These are phyloP conservation scores for Deuterostichococcus epilithicus DNA, from an alignment of 139 green algal genomes.

Conservation along the genomic window DNA sequence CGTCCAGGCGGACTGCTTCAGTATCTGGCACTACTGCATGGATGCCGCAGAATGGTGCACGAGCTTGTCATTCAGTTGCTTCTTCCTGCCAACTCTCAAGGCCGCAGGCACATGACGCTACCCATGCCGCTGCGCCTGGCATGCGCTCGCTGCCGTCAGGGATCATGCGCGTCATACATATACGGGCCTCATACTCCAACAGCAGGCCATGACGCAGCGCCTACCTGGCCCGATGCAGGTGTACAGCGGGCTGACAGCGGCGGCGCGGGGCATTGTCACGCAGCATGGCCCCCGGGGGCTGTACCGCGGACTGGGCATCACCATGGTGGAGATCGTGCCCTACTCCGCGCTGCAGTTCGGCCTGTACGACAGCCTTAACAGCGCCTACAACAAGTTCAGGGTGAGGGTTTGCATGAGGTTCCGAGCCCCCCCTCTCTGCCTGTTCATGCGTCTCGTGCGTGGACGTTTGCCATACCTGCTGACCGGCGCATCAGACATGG, in stretches of 20 bases:
- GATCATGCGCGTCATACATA: too few relatives aligned
- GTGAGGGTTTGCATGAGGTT: background rate
- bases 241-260: conserved; percentile 71
- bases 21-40: too few relatives aligned
- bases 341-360: conserved; percentile 97
- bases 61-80: too few relatives aligned
- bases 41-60: too few relatives aligned
- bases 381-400: conserved; percentile 17
- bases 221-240: conserved; percentile 45
- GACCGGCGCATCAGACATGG: background rate
- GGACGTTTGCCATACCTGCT: background rate
- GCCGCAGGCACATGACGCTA: too few relatives aligned
- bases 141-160: too few relatives aligned
- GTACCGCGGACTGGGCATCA: conserved; percentile 86
- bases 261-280: conserved; percentile 52
- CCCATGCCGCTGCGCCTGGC: too few relatives aligned
- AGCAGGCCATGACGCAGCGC: background rate
- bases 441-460: conserved; percentile 6
- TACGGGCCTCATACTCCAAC: too few relatives aligned
- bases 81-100: too few relatives aligned
- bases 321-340: conserved; percentile 95
- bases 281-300: conserved; percentile 51
- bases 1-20: too few relatives aligned
- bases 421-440: background rate
- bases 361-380: conserved; percentile 86